Base-by-base conservation (phyloP, 345 rosid genomes). In the Euclidium syriacum region DNA sequence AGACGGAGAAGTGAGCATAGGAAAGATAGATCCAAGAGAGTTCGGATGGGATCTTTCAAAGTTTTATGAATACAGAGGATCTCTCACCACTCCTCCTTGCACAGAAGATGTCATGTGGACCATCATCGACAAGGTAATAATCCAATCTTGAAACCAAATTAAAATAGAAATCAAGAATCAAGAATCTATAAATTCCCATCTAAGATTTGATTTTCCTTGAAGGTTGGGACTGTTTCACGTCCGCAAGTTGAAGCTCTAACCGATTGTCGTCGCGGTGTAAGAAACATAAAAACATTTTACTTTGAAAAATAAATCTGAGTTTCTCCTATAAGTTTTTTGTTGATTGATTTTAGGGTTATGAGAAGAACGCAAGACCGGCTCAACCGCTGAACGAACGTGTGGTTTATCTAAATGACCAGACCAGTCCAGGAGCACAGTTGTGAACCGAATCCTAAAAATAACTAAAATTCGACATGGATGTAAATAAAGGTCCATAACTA, bases 31-130 rank as follows among this genome's bases (percentile, higher is more conserved):
- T 72, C 91, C 98, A 12, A 58, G 50, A 14, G 62, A 74, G 6
- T 73, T 86, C 5, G 78, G 65, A 62, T 60, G 74, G 71, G 75
- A 70, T 27, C 87, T 91, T 62, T 73, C 56, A 25, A 72, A 56
- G 16, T 81, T 79, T 52, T 88, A 80, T 60, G 83, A 85, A 64
- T 88, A 91, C 58, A 43, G 61, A 19, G 98, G 98, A 33, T 91
- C 98, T 1, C 89, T 91, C 43, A 84, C 98, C 1, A 72, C 78
- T 26, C 91, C 98, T 71, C 96, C 96, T 44, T 91, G 96, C 67
- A 78, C 91, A 0, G 81, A 91, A 80, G 84, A 80, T 58, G 91
- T 91, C 54, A 71, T 64, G 49, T 84, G 96, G 96, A 81, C 64
- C 58, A 76, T 88, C 52, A 54, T 75, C 76, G 65, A 56, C 52